Base-by-base conservation (phyloP, 768 basidiomycete genomes). In the Naganishia vaughanmartiniae region DNA sequence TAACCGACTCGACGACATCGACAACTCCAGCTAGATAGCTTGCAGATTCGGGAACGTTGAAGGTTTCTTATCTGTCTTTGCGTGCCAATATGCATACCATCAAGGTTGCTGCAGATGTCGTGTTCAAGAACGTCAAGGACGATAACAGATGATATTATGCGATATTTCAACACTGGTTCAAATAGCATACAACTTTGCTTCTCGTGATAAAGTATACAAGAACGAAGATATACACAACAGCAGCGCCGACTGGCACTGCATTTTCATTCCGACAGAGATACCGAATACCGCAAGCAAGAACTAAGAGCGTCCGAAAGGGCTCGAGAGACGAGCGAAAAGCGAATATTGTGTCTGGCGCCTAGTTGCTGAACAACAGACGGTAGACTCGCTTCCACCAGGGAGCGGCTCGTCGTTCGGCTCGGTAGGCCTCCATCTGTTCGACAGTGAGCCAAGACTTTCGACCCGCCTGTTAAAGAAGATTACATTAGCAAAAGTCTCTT, bases 381-480 rank as follows among this genome's bases (percentile, higher is more conserved):
- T 77, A 81, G 65, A 77, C 28, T 33, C 75, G 67, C n/a, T 71
- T 70, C 66, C 74, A 76, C 57, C 70, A 53, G 19, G 80, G 80
- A 14, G 80, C 80, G 15, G 42, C 67, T 12, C 60, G 66, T 39
- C 80, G 72, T 67, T 79, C 75, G 17, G 77, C 75, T 24, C 74
- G 67, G 60, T 74, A 80, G 21, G 55, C 66, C 21, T 75, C 54
- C 79, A 80, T 80, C 53, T 80, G 74, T 66, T 78, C 77, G 42
- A 79, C 78, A 26, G 77, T 80, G 58, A 79, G 72, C 78, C 77
- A 79, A 11, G 75, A 77, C 69, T 81, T 81, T 68, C 80, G 70
- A 3, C 80, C 80, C 6, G 79, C 78, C 69, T 70, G 53, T 19
- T 10, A 54, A 46, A 66, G 11, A 46, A 24, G 30, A 0, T n/a